Conservation (phyloP, 2,329 filamentous ascomycete genomes). For the Ophiostoma sp. region DNA sequence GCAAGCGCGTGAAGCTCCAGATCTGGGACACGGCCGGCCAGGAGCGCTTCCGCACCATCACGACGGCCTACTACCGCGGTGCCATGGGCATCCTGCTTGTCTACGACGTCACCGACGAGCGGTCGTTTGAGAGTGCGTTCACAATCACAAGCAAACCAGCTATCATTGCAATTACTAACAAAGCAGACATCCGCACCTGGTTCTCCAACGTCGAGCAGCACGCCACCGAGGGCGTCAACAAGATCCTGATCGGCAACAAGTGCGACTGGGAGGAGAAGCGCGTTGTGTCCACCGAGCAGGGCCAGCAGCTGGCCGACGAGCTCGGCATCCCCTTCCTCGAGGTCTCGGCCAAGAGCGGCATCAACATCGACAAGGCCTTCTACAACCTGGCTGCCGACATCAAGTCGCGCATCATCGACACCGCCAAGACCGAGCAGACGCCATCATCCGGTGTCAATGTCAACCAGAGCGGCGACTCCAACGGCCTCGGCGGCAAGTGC, state of each 20-base stretch:
- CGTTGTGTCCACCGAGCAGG: slow-evolving; percentile 85
- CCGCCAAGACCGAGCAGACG: slow-evolving; percentile 67
- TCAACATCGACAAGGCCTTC: slow-evolving; percentile 99
- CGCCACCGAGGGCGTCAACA: slow-evolving; percentile 97
- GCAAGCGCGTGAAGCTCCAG: slow-evolving; percentile 97
- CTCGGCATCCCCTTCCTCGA: slow-evolving; percentile 97
- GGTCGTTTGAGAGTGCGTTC: slow-evolving; percentile 83
- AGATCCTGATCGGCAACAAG: slow-evolving; percentile 99
- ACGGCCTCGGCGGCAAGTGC: slow-evolving; percentile 62
- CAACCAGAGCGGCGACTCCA: slow-evolving; percentile 50
- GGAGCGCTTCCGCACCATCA: slow-evolving; percentile 97
- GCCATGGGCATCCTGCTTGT: slow-evolving; percentile 97
- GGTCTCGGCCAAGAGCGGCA: slow-evolving; percentile 97
- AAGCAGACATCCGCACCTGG: slow-evolving; percentile 92
- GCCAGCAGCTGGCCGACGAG: slow-evolving; percentile 89
- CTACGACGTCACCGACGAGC: slow-evolving; percentile 96
- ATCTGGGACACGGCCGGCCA: slow-evolving; percentile 99
- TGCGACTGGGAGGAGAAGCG: slow-evolving; percentile 99
- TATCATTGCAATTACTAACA: not conserved
- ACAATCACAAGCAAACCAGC: not conserved
- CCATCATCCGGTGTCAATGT: slow-evolving; percentile 61
- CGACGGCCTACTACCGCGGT: slow-evolving; percentile 95
- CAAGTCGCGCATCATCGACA: slow-evolving; percentile 97
- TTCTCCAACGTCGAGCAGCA: slow-evolving; percentile 99
- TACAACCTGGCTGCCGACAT: slow-evolving; percentile 93